Base-by-base conservation (phyloP, 768 basidiomycete species). In the Russula ochroleuca region DNA sequence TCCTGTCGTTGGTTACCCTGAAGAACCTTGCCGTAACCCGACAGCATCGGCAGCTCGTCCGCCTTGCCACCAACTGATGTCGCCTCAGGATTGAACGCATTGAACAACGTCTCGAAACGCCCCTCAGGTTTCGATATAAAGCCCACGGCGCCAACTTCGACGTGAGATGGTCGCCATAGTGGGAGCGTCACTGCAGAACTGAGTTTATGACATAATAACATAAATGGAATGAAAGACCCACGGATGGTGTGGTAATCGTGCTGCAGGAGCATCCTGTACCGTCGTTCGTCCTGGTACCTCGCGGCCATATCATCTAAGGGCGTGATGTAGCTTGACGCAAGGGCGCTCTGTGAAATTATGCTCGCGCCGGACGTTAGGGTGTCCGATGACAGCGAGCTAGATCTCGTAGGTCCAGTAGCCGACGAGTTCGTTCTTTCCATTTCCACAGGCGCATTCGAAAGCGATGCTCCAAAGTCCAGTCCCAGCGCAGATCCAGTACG, bases 81-180 rank as follows among this genome's bases (percentile, higher is more conserved):
- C 64, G 79, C 79, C 43, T 74, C 72, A 6, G 84, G 86, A 57
- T 80, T 75, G 71, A 84, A 80, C 1, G 86, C 82, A 72, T 91
- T 88, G 74, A 91, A 85, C 8, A 92, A 76, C 9, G 84, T 85
- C 62, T 89, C 74, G 67, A 94, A 94, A 50, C 76, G 73, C 3
- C 90, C 91, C n/a, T 74, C 73, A 0, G 85, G 82, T 68, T 86
- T 88, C 38, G 77, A 78, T 28, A 92, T 74, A 71, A 88, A 94
- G 3, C 92, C 92, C 10, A 93, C 85, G 3, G 85, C 84, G 8
- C 91, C 92, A 2, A 92, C 74, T 14, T 78, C 72, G 0, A 92
- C 81, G 6, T 69, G 78, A 4, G 80, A 75, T 2, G 91, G 91
- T 5, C 77, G 79, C 90, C 90, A 94, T 7, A 92, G 74, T 8